Conservation (phyloP, 2,329 filamentous ascomycete genomes). For the Helotiales sp. region DNA sequence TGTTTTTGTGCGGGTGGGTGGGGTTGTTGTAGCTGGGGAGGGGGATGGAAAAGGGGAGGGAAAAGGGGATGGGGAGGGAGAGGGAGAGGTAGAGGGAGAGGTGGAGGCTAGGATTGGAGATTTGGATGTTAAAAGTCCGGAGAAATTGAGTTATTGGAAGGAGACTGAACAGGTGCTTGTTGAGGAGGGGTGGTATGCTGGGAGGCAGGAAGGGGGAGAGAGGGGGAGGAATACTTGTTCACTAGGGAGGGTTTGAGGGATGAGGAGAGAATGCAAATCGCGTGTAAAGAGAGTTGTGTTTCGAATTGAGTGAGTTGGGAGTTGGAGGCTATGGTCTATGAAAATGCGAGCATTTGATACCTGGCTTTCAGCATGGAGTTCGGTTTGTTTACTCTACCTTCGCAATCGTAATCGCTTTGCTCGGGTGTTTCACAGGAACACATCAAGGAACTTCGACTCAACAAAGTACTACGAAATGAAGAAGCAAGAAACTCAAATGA, state of each 20-base stretch:
- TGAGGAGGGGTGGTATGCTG: conserved; percentile 69
- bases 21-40: background rate
- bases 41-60: conserved; percentile 32
- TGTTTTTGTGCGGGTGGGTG: conserved; percentile 67
- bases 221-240: conserved; percentile 23
- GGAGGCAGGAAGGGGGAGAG: conserved; percentile 41
- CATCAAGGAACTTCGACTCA: no score
- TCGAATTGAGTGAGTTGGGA: background rate
- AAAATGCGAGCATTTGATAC: background rate
- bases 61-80: background rate
- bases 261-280: no score
- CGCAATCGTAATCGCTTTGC: background rate
- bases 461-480: no score
- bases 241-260: background rate
- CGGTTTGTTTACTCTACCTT: background rate
- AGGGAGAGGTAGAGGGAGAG: conserved; percentile 33
- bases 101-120: conserved; percentile 71
- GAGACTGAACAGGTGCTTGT: conserved; percentile 66
- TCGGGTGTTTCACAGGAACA: background rate
- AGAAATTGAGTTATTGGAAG: conserved; percentile 73
- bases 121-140: conserved; percentile 75
- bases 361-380: background rate
- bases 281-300: no score
- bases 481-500: background rate
- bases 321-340: no score